Base-by-base conservation (phyloP, 352 stramenopile species). In the Nannochloropsis limnetica region DNA sequence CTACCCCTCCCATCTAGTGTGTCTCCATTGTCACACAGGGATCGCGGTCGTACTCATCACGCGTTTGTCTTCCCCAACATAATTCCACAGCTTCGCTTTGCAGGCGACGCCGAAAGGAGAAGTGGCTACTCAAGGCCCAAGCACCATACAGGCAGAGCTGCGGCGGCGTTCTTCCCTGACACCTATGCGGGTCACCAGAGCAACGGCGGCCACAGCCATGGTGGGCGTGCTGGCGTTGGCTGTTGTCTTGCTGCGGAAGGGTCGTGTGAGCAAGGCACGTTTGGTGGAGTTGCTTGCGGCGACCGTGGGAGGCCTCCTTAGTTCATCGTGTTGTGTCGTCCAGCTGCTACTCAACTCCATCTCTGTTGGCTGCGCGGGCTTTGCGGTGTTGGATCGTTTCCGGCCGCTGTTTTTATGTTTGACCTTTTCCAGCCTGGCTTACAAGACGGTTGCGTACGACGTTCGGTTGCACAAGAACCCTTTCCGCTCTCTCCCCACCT, bases 291-390 rank as follows among this genome's bases (percentile, higher is more conserved):
- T 74, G 25, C 25, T 74, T 8, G 61, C 61, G n/a, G 61, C 61
- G n/a, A 31, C 61, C 61, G 61, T 29, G 15, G 61, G 61, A 74
- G 69, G 69, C 61, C 69, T 81, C 23, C 69, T 81, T 44, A 61
- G 14, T 8, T 81, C 69, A 14, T 44, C 69, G 23, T 81, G 69
- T 54, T 81, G 69, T 22, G 69, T 22, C 22, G 69, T 81, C n/a
- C 69, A 81, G 22, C 11, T 81, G 29, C 15, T 81, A 8, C 69
- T 81, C 22, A 81, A 81, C 28, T 27, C 69, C 29, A 45, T 81
- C 22, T 61, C 29, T 20, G 28, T 81, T 9, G 69, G 69, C 23
- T 81, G 69, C 28, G 69, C 69, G 20, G 69, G 69, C 28, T 81
- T 81, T 74, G 61, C 61, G n/a, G 61, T 29, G 15, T 29, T 74